Evolutionary conservation across 331 rosid genomes (phyloP).

Genomic region (Acacia pycnantha): DNA sequence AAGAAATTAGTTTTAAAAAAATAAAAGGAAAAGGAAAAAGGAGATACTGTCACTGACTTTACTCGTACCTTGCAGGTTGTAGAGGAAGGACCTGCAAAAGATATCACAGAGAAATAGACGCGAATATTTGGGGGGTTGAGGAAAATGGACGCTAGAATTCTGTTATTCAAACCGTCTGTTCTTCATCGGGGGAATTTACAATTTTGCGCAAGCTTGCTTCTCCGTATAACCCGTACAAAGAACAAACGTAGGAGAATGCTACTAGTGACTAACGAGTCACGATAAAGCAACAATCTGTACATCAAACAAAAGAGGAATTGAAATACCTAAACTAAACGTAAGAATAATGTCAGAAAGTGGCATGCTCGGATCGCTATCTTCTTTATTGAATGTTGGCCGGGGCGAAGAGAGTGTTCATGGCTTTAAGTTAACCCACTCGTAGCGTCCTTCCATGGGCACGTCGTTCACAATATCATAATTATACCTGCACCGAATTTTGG

Average conservation of each 20-base stretch:
- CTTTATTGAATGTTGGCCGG: background rate
- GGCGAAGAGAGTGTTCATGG: conserved; percentile 37
- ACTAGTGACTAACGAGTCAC: conserved; percentile 23
- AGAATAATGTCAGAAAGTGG: conserved; percentile 34
- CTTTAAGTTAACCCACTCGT: conserved; percentile 79
- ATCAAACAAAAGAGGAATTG: conserved; percentile 32
- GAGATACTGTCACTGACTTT: conserved; percentile 29
- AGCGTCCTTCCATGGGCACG: conserved; percentile 80
- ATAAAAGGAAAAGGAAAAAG: background rate
- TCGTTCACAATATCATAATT: conserved; percentile 79
- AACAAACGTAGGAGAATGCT: conserved; percentile 38
- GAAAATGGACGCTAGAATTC: background rate
- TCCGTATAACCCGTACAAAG: conserved; percentile 32
- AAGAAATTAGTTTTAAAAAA: background rate
- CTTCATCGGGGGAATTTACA: conserved; percentile 39
- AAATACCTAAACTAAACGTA: conserved; percentile 33
- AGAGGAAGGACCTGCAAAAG: conserved; percentile 29
- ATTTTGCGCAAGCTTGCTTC: conserved; percentile 32
- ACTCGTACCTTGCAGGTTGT: conserved; percentile 30
- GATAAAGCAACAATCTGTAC: conserved; percentile 38
- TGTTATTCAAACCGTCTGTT: conserved; percentile 29
- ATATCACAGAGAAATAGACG: conserved; percentile 38
- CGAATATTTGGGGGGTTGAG: conserved; percentile 35
- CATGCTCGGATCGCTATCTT: conserved; percentile 19
- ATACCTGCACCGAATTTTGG: conserved; percentile 50